phyloP scores from a whole-genome alignment of 1,139 yeast genomes.

The Eremothecium gossypii region DNA sequence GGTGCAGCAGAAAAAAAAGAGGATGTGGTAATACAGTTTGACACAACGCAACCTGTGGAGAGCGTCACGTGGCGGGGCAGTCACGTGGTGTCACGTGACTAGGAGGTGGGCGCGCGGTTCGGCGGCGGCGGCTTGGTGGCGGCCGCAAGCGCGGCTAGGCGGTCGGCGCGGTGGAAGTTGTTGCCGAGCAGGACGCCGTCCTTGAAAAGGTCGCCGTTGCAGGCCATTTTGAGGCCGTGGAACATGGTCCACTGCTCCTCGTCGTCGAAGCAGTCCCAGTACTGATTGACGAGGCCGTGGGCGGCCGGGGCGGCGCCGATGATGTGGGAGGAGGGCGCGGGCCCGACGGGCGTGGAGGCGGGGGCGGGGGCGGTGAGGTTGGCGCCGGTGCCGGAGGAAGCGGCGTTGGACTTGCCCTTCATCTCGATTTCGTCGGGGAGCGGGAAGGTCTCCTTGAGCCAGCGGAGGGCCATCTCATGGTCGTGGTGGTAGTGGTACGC shows the following conservation, averaged over 20 bases:
- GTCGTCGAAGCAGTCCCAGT: slow-evolving; percentile 10
- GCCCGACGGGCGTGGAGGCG: slow-evolving; percentile 4
- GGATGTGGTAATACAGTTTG: slow-evolving; percentile 2
- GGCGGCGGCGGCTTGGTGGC: slow-evolving; percentile 1
- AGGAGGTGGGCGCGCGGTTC: background rate
- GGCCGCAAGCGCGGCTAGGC: slow-evolving; percentile 1
- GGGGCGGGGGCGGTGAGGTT: slow-evolving; percentile 4
- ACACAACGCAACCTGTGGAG: slow-evolving; percentile 1
- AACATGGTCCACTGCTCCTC: slow-evolving; percentile 9
- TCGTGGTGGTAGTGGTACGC: slow-evolving; percentile 6
- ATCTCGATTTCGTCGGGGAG: slow-evolving; percentile 9
- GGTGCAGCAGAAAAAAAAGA: background rate
- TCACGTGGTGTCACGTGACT: background rate
- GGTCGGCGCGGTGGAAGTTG: slow-evolving; percentile 6
- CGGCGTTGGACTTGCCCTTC: slow-evolving; percentile 4
- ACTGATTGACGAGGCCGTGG: slow-evolving; percentile 5
- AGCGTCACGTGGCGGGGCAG: background rate
- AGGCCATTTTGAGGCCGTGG: slow-evolving; percentile 7
- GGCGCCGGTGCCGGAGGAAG: slow-evolving; percentile 1
- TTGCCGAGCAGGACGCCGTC: slow-evolving; percentile 6
- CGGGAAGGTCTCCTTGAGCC: slow-evolving; percentile 8
- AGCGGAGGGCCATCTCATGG: slow-evolving; percentile 7
- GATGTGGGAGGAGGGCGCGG: slow-evolving; percentile 1
- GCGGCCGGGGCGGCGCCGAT: background rate
- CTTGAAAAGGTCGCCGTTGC: slow-evolving; percentile 7